These are phyloP conservation scores for Xylaria grammica DNA, from an alignment of 495 filamentous ascomycete genomes.

Conservation along the genomic window DNA sequence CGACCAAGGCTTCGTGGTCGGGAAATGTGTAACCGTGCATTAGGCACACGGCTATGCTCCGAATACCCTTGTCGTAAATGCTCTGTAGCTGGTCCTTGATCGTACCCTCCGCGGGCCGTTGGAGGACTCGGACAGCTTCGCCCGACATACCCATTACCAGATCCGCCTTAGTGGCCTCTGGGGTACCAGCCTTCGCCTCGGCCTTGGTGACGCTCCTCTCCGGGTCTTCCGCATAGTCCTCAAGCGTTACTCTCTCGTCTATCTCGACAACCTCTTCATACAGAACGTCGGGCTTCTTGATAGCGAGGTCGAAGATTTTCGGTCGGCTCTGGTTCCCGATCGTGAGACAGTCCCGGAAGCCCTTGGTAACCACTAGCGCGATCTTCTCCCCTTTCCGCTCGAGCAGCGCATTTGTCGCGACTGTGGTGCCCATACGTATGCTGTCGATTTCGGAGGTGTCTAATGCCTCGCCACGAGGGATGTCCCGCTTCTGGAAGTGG, in stretches of 20 bases:
- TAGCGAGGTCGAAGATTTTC: conserved; percentile 82
- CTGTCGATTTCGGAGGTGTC: conserved; percentile 85
- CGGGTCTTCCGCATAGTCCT: conserved; percentile 87
- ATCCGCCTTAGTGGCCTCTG: conserved; percentile 51
- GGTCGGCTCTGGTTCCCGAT: conserved; percentile 87
- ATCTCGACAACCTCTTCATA: conserved; percentile 80
- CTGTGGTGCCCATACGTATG: conserved; percentile 89
- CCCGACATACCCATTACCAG: conserved; percentile 70
- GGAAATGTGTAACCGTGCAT: conserved; percentile 86
- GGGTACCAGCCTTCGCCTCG: conserved; percentile 51
- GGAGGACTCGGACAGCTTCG: conserved; percentile 71
- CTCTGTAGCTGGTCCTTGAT: conserved; percentile 62
- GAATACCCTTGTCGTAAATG: conserved; percentile 66
- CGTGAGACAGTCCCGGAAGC: conserved; percentile 89
- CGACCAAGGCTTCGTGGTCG: conserved; percentile 72
- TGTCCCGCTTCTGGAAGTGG: conserved; percentile 73
- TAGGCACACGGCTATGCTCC: conserved; percentile 76
- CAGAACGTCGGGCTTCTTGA: conserved; percentile 78
- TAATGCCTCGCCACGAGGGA: conserved; percentile 79
- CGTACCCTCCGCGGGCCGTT: conserved; percentile 57
- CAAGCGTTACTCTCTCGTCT: conserved; percentile 82
- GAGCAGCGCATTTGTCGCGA: conserved; percentile 86
- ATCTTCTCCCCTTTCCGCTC: conserved; percentile 95
- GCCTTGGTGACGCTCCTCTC: conserved; percentile 59
- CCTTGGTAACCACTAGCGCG: conserved; percentile 87